Evolutionary conservation across 2,329 filamentous ascomycete species (phyloP), one percentile per base, ranked within the genome.

Genomic region (Aspergillus quadrilineatus): DNA sequence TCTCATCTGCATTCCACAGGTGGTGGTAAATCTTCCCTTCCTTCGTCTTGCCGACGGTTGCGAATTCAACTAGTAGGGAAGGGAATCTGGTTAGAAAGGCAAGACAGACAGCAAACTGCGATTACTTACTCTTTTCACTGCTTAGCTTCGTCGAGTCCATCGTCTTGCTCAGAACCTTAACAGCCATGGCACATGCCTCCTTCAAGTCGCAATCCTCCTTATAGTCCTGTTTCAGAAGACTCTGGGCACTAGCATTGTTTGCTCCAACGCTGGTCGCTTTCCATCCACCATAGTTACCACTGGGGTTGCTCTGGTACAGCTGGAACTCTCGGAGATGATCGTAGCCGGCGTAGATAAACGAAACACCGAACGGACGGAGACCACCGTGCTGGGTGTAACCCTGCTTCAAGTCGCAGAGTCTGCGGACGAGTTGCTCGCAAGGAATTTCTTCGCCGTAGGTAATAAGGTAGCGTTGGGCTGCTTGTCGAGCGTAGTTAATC

Each of bases 381-480:
- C 94, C 94, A 83, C 94, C 94, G 73, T 97, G 94, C 77, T 99
- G 94, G 63, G 94, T 99, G 81, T 99, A 99, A 60, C 94, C 93
- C 79, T 99, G 94, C 84, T 99, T 99, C 65, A 97, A 81, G 80
- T 99, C 94, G 79, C 95, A 99, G 69, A 99, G 84, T 67, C 91
- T 87, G 69, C 94, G 92, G 60, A 99, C 94, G 57, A 99, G 90
- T 79, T 99, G 94, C 77, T 99, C 94, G 81, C 94, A 99, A 58
- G 94, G 94, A 64, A 99, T 99, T 74, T 99, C 94, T 88, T 97
- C 92, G 82, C 97, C 96, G 84, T 99, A 99, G 69, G 93, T 99
- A 65, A 96, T 86, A 75, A 99, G 93, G 80, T 99, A 97, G 73
- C 89, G 87, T 80, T 99, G 94, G 68, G 94, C 94, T 69, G 90